Conservation (phyloP, 768 basidiomycete genomes). For the Mycena pura region DNA sequence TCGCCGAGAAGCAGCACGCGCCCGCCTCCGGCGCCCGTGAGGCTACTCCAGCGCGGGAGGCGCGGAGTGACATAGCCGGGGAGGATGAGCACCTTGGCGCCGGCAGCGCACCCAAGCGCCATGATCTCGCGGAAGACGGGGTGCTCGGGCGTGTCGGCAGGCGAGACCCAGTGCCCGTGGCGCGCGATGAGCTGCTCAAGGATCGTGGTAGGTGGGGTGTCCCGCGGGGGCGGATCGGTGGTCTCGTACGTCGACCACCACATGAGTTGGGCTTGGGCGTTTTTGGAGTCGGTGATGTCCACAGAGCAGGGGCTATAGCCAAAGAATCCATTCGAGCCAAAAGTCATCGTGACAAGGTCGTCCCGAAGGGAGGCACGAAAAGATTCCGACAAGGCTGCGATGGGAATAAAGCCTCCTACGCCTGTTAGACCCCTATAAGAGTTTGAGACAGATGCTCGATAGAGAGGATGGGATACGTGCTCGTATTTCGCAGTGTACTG, state of each 20-base stretch:
- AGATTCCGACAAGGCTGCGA: constrained; percentile 33
- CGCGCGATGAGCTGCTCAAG: constrained; percentile 38
- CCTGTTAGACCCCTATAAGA: constrained; percentile 40
- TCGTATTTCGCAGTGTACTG: constrained; percentile 35
- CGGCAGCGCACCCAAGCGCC: constrained; percentile 34
- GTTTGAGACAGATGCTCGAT: not conserved
- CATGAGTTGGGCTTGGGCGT: constrained; percentile 30
- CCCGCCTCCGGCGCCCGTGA: constrained; percentile 38
- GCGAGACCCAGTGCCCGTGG: constrained; percentile 44
- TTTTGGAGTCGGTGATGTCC: not conserved
- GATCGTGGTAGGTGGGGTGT: constrained; percentile 30
- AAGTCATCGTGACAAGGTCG: constrained; percentile 45
- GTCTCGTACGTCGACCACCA: constrained; percentile 53
- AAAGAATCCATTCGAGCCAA: constrained; percentile 46
- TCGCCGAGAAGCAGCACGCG: constrained; percentile 50
- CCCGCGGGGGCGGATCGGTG: constrained; percentile 32
- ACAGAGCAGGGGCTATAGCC: constrained; percentile 35
- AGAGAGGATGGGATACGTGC: constrained; percentile 24
- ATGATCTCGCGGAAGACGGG: constrained; percentile 37
- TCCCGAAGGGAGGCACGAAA: constrained; percentile 36
- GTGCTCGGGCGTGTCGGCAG: constrained; percentile 34
- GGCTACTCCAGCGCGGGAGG: constrained; percentile 43
- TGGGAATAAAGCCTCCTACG: constrained; percentile 46
- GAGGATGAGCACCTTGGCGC: constrained; percentile 36
- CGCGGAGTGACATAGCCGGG: constrained; percentile 45